Evolutionary conservation across 495 filamentous ascomycete genomes (phyloP).

Genomic region (Neurospora sp.): DNA sequence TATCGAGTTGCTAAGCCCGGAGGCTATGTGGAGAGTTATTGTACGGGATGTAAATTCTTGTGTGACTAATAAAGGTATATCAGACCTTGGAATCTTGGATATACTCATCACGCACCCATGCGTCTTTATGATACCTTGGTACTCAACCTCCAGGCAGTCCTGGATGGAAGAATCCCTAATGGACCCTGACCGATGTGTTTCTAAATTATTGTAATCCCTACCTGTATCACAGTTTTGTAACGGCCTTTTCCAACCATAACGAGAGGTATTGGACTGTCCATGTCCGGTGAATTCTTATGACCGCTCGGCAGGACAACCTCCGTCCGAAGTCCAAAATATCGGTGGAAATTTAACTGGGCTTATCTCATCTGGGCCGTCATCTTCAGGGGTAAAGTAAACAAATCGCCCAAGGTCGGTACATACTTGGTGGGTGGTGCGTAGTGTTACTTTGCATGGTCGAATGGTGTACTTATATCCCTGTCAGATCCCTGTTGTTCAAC

Average conservation of each 20-base stretch:
- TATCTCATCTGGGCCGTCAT: neutral
- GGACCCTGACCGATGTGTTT: neutral
- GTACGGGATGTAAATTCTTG: slow-evolving; percentile 7
- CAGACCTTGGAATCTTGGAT: neutral
- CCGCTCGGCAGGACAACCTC: too few relatives aligned
- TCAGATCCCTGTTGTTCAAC: neutral
- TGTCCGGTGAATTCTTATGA: neutral
- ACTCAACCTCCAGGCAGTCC: accelerated
- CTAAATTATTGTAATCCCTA: neutral
- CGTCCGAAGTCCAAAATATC: too few relatives aligned
- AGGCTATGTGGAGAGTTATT: slow-evolving; percentile 18
- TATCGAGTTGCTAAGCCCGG: slow-evolving; percentile 28
- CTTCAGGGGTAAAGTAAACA: neutral
- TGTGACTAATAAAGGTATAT: slow-evolving; percentile 2
- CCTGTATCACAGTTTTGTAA: neutral
- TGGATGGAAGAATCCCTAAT: neutral
- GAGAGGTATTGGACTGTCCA: neutral
- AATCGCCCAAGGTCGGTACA: neutral
- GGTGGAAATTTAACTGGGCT: too few relatives aligned
- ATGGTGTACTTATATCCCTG: neutral
- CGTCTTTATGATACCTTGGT: neutral
- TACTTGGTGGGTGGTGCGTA: neutral
- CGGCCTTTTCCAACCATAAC: neutral
- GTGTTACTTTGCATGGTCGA: too few relatives aligned
- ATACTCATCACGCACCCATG: neutral